Evolutionary conservation across 2,329 filamentous ascomycete genomes (phyloP).

Genomic region (Fusarium sp.): DNA sequence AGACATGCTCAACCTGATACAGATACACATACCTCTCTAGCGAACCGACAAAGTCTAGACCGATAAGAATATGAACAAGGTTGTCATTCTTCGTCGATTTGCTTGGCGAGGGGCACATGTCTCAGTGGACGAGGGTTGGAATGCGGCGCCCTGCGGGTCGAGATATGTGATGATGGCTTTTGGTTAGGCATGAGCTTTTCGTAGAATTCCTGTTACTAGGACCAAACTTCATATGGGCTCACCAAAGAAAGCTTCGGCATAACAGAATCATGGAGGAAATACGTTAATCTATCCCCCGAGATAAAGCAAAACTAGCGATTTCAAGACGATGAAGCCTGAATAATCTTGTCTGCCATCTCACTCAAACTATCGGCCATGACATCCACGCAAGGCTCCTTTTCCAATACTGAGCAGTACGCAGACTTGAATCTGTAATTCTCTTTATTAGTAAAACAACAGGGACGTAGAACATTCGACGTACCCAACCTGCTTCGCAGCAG

Average conservation of each 20-base stretch:
- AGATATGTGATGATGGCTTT: conserved; percentile 21
- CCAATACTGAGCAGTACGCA: conserved; percentile 29
- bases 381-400: conserved; percentile 31
- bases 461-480: not conserved
- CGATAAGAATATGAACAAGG: too few species aligned
- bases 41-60: not conserved
- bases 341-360: conserved; percentile 34
- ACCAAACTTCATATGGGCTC: too few species aligned
- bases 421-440: conserved; percentile 17
- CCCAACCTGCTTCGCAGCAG: conserved; percentile 32
- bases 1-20: not conserved
- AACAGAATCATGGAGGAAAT: too few species aligned
- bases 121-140: conserved; percentile 6
- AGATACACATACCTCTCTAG: not conserved
- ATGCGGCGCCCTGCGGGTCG: not conserved
- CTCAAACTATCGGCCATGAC: conserved; percentile 28
- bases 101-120: conserved; percentile 10
- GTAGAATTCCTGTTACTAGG: too few species aligned
- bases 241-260: too few species aligned
- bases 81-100: not conserved
- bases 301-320: too few species aligned
- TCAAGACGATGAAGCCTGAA: conserved; percentile 22
- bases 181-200: not conserved
- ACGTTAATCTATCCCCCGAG: too few species aligned
- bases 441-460: not conserved